Base-by-base conservation (phyloP, 1,139 yeast species). In the Meyerozyma carpophila region DNA sequence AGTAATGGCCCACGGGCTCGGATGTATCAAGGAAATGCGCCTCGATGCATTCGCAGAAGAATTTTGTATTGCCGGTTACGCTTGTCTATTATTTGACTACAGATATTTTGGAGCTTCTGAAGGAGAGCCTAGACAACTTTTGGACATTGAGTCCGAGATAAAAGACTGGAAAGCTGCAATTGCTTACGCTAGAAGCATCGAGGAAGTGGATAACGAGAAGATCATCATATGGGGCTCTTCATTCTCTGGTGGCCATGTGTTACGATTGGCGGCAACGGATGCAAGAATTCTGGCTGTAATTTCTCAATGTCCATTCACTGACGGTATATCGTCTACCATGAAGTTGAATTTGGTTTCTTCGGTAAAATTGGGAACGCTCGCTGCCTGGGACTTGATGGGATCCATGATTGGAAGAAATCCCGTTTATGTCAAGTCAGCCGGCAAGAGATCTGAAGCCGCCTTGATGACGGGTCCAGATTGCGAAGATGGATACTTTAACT, bases 181-280 rank as follows among this genome's bases (percentile, higher is more conserved):
- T 21, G 37, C 11, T 8, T 34, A 10, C 21, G 37, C 37, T 4
- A 34, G 26, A 18, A 34, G 5, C 11, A 10, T 18, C 4, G 26
- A 18, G 8, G 37, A 34, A 8, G 26, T 34, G 8, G 37, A 34
- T 21, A 13, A 13, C 26, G 21, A 21, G 8, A 16, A 18, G 14
- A 18, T 34, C n/a, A 34, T 34, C 3, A 4, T 34, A 11, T 34
- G 25, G 25, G 37, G 37, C 25, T 20, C 37, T 4, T 34, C 37
- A 25, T 34, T 34, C 16, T 34, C 37, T 20, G 37, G 37, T n/a
- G 37, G 37, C 11, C 37, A 34, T 34, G 37, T 34, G 4, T 34
- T 34, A 13, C n/a, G 26, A 4, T 18, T 34, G 26, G 37, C 37
- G 8, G 37, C 26, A 10, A 21, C 8, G 3, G 26, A 34, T 21